These are phyloP conservation scores for Puccinia polysora DNA, from an alignment of 1,284 basidiomycete species.

Conservation along the genomic window DNA sequence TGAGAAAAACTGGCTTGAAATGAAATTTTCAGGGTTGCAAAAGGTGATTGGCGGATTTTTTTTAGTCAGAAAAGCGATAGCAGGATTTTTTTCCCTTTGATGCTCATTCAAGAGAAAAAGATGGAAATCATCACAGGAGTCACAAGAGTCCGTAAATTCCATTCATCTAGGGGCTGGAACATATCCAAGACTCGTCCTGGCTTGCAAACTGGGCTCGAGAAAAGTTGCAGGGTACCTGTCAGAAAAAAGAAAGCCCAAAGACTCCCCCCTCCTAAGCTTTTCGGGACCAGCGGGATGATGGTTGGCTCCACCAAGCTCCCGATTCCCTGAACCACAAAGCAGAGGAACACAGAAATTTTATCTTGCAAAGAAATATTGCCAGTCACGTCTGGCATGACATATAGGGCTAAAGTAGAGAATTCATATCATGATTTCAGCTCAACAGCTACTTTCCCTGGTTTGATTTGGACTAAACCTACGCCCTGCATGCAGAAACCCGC, in stretches of 20 bases:
- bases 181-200: not conserved
- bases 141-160: not conserved
- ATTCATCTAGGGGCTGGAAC: conserved; percentile 11
- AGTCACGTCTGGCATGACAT: conserved; percentile 6
- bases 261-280: conserved; percentile 23
- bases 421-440: no score
- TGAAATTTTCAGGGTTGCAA: no score
- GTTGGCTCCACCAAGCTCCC: conserved; percentile 21
- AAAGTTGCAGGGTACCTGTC: not conserved
- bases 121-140: not conserved
- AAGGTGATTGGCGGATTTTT: no score
- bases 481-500: conserved; percentile 15
- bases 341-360: not conserved
- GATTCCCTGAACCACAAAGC: conserved; percentile 12
- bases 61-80: no score
- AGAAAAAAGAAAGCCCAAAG: conserved; percentile 21
- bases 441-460: not conserved
- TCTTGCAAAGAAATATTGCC: not conserved
- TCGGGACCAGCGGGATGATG: conserved; percentile 32
- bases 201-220: not conserved
- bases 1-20: no score
- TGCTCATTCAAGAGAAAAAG: not conserved
- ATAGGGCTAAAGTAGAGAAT: conserved; percentile 5
- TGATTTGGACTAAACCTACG: not conserved
- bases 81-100: no score